Base-by-base conservation (phyloP, 2,329 filamentous ascomycete genomes). In the Knufia fluminis region DNA sequence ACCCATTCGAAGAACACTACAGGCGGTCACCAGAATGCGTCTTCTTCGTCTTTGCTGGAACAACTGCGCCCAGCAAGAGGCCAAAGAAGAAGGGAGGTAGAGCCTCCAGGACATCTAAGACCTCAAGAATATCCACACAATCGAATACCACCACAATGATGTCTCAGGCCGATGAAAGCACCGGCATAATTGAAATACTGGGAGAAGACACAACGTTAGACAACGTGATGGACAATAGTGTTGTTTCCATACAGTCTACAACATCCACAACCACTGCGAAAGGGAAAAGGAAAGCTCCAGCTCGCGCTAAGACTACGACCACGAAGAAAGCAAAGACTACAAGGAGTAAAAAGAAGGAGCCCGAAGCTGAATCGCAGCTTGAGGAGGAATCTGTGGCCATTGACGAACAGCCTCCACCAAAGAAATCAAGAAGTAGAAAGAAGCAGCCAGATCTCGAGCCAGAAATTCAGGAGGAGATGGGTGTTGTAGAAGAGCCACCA, bases 1-100 rank as follows among this genome's bases (percentile, higher is more conserved):
- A 94, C 63, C 92, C 92, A 53, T 78, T 85, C 62, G 82, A 94
- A 53, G 92, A 98, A 64, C 92, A 98, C 63, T 80, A 82, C 59
- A 82, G 79, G 48, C 81, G 92, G 58, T 84, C 83, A 1, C 79
- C 87, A 0, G 75, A 83, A 20, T 98, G 92, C 63, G 75, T 80
- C 12, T 97, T 94, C 70, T 97, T 97, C 62, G 68, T 72, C 1
- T 77, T 94, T 23, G 74, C 78, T 72, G 76, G 59, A 69, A 78
- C 60, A 52, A 68, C 74, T 70, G 57, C 64, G 24, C 70, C 76
- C 23, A 51, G 52, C 7, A 84, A 84, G 68, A 76, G 78, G 55
- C 65, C 75, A 4, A 70, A 70, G 46, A 43, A 75, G 61, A 69
- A 75, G 66, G 70, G 84, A 73, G 63, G 68, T 61, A 64, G 77